Percentiles rank a stretch among this genome's conserved stretches.
Evolutionary conservation across 768 basidiomycete genomes (phyloP).

Genomic region (Dacryopinax spathularia): DNA sequence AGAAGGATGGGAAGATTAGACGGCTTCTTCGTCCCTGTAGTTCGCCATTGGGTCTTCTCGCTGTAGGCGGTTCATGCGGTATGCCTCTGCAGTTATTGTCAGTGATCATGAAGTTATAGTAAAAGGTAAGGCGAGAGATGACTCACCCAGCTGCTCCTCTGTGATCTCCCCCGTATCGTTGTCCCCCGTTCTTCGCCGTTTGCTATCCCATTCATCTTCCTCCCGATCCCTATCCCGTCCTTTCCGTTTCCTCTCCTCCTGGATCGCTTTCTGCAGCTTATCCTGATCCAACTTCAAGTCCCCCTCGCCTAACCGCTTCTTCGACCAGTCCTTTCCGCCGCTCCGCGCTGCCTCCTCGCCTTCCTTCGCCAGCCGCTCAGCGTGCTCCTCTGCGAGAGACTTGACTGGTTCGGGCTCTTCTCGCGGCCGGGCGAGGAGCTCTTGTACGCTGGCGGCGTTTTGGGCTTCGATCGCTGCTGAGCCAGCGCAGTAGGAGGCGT

Average conservation of each 20-base stretch:
- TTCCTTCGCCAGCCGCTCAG: conserved; percentile 2
- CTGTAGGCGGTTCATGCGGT: conserved; percentile 56
- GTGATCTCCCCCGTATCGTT: conserved; percentile 46
- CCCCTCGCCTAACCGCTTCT: conserved; percentile 68
- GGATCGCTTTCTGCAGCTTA: conserved; percentile 51
- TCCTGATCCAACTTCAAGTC: conserved; percentile 62
- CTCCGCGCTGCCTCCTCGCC: conserved; percentile 24
- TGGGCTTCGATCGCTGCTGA: conserved; percentile 66
- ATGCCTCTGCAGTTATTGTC: conserved; percentile 45
- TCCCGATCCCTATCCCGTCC: conserved; percentile 35
- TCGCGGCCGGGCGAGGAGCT: conserved; percentile 34
- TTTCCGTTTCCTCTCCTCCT: conserved; percentile 72
- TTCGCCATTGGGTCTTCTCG: conserved; percentile 88
- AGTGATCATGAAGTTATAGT: background rate
- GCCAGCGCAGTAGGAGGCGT: conserved; percentile 86
- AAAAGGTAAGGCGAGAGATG: background rate
- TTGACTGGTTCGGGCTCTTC: conserved; percentile 9
- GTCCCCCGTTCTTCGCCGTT: conserved; percentile 40
- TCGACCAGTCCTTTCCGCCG: conserved; percentile 51
- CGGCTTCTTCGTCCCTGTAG: conserved; percentile 52
- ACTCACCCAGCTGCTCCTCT: conserved; percentile 43
- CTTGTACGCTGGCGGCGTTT: conserved; percentile 57
- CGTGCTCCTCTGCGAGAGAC: conserved; percentile 9
- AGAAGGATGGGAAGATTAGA: background rate
- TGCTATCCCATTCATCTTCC: conserved; percentile 42